Evolutionary conservation across 2,329 filamentous ascomycete genomes (phyloP), one percentile per base, ranked within the genome.

Genomic region (Seiridium unicorne): DNA sequence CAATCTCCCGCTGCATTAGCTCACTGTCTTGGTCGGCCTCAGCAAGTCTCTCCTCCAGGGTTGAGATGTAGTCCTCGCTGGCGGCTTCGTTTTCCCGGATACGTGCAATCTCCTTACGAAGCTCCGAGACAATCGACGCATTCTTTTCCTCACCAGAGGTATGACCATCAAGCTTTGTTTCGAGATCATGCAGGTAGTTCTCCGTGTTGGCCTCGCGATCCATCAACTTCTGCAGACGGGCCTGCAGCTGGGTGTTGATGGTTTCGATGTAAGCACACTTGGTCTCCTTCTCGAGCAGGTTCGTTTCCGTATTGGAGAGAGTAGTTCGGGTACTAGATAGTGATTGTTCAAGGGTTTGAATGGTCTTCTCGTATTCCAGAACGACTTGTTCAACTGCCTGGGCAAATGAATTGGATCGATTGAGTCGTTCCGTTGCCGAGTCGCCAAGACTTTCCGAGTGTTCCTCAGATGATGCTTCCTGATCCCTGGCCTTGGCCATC

Each of bases 291-390:
- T 99, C 96, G 3, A 98, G 81, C 32, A 99, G 81, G 60, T 81
- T 89, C 58, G 93, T 95, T 74, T 99, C 96, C 0, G 91, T 93
- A 64, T 81, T 89, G 9, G 95, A 90, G 35, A 99, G 81, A 0
- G 91, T 92, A 40, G 90, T 84, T 60, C 95, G 86, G 1, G 95
- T 98, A 69, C 88, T 95, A 0, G 93, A 93, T 11, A 99, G 84
- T 1, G 93, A 97, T 55, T 93, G 88, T 74, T 99, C 95, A 13
- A 99, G 84, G 57, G 87, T 90, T 73, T 98, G 93, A 55, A 99
- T 99, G 0, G 96, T 99, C 82, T 96, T 98, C 74, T 99, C 96
- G 72, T 99, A 99, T 76, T 99, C 95, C 54, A 98, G 80, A 3
- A 99, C 92, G 31, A 99, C 92, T 70, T 96, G 91, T 70, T 99